Conservation (phyloP, 257 asterid species). For the Thymus quinquecostatus region DNA sequence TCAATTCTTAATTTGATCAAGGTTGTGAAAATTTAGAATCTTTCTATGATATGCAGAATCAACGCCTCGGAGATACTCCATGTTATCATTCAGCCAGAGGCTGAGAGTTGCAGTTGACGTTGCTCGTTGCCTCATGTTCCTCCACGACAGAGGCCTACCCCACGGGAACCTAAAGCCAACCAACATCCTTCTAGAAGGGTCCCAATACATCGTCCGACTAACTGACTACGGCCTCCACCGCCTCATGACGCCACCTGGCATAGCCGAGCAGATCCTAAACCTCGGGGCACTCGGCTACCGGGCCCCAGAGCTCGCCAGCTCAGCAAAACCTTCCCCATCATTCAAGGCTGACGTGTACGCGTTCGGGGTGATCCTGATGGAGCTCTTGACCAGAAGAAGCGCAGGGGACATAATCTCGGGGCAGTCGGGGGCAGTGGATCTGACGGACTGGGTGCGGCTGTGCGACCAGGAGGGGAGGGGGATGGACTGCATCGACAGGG, state of each 20-base stretch:
- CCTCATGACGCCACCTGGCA: slow-evolving; percentile 86
- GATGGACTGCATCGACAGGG: slow-evolving; percentile 91
- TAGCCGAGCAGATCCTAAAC: slow-evolving; percentile 86
- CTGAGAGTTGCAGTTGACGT: slow-evolving; percentile 79
- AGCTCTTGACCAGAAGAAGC: slow-evolving; percentile 85
- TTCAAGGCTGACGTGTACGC: slow-evolving; percentile 92
- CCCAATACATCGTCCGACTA: slow-evolving; percentile 56
- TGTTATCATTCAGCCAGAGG: slow-evolving; percentile 78
- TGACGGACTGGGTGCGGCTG: slow-evolving; percentile 90
- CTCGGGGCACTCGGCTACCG: slow-evolving; percentile 94
- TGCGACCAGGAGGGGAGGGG: slow-evolving; percentile 89
- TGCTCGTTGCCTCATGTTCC: slow-evolving; percentile 69
- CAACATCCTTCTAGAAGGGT: slow-evolving; percentile 70
- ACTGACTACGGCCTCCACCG: slow-evolving; percentile 96
- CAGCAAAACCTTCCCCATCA: slow-evolving; percentile 72
- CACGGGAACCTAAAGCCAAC: slow-evolving; percentile 98
- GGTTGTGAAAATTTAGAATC: background rate
- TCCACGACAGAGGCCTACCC: slow-evolving; percentile 85
- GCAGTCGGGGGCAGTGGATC: slow-evolving; percentile 93
- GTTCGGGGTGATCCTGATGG: slow-evolving; percentile 95
- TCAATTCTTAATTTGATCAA: background rate
- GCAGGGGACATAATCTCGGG: slow-evolving; percentile 98
- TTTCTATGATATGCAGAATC: slow-evolving; percentile 57
- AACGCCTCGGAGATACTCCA: slow-evolving; percentile 88
- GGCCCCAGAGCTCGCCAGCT: slow-evolving; percentile 83